Conservation (phyloP, 305 asterid genomes). For the Petunia hybrid region DNA sequence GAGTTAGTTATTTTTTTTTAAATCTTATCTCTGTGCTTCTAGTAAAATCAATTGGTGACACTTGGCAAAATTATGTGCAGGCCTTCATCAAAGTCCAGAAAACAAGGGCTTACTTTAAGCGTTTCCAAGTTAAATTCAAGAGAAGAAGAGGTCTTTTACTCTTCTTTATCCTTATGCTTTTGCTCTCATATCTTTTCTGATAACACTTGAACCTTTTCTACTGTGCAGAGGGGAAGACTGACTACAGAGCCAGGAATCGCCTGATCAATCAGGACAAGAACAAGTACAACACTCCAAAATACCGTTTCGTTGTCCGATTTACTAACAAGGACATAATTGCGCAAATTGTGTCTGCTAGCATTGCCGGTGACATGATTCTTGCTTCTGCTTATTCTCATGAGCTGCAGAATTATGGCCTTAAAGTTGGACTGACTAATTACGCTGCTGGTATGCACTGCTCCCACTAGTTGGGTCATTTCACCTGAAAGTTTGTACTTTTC, state of each 20-base stretch:
- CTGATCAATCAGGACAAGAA: slow-evolving; percentile 93
- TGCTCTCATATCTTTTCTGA: background rate
- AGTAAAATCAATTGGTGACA: background rate
- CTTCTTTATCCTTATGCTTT: background rate
- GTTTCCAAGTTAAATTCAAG: slow-evolving; percentile 88
- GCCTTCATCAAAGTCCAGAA: slow-evolving; percentile 79
- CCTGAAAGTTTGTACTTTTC: slow-evolving; percentile 4
- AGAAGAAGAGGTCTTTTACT: slow-evolving; percentile 73
- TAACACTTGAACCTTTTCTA: background rate
- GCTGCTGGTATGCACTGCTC: slow-evolving; percentile 62
- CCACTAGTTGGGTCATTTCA: slow-evolving; percentile 3
- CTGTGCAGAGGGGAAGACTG: slow-evolving; percentile 87
- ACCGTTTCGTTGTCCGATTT: slow-evolving; percentile 84
- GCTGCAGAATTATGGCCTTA: slow-evolving; percentile 72
- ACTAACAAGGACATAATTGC: slow-evolving; percentile 76
- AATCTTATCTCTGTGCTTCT: background rate
- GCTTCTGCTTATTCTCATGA: slow-evolving; percentile 82
- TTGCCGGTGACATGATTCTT: slow-evolving; percentile 77
- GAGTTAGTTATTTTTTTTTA: background rate
- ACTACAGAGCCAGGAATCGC: slow-evolving; percentile 85
- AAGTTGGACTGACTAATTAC: slow-evolving; percentile 82
- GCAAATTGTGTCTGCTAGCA: slow-evolving; percentile 73
- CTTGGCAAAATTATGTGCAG: slow-evolving; percentile 38
- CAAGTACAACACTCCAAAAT: slow-evolving; percentile 87
- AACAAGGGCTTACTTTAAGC: slow-evolving; percentile 79